Conservation (phyloP, 768 basidiomycete genomes). For the Lactarius quietus region DNA sequence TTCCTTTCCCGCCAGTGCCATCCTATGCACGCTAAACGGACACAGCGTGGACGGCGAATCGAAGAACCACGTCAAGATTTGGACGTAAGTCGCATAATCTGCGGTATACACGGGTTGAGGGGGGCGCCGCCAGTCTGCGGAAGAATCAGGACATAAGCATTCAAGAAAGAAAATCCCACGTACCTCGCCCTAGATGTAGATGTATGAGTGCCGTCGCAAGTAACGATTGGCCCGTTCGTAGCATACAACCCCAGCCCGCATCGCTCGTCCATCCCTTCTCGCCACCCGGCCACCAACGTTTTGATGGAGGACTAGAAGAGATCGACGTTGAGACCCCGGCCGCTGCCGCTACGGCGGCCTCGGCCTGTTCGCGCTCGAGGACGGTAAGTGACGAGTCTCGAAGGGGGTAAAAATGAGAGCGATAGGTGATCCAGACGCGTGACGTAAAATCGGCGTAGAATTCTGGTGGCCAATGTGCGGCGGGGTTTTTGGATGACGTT, state of each 20-base stretch:
- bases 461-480: constrained; percentile 59
- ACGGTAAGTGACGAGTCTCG: constrained; percentile 52
- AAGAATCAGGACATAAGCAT: constrained; percentile 9
- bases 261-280: constrained; percentile 84
- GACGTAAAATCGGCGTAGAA: constrained; percentile 91
- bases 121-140: constrained; percentile 81
- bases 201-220: constrained; percentile 76
- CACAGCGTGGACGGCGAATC: constrained; percentile 81
- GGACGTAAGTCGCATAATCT: constrained; percentile 83
- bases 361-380: constrained; percentile 36
- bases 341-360: constrained; percentile 26
- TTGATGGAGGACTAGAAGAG: constrained; percentile 42
- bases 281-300: constrained; percentile 62
- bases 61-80: constrained; percentile 91
- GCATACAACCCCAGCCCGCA: constrained; percentile 90
- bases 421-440: constrained; percentile 89
- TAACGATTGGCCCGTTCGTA: constrained; percentile 81
- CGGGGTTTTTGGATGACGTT: constrained; percentile 30
- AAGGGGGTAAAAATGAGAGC: constrained; percentile 81
- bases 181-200: constrained; percentile 72
- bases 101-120: constrained; percentile 53
- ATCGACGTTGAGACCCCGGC: neutral
- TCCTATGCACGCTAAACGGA: constrained; percentile 94
- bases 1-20: constrained; percentile 93
- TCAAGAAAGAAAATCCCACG: constrained; percentile 27